Conservation (phyloP, 2,329 filamentous ascomycete species). For the Massarina eburnea region DNA sequence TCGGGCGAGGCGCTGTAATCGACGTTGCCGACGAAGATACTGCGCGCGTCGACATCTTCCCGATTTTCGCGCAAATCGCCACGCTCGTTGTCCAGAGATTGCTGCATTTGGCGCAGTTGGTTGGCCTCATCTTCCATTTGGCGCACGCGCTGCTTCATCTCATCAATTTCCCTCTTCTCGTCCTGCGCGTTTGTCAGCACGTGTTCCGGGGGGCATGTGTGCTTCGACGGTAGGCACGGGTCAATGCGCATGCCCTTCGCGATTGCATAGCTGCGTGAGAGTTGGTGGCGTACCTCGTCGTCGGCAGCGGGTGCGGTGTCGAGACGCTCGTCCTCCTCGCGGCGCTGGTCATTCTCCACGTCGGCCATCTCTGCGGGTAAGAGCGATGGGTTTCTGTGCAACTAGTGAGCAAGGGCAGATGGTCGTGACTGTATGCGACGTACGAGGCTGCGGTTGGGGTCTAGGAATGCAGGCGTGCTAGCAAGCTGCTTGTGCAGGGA, state of each 20-base stretch:
- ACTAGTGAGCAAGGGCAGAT: conserved; percentile 9
- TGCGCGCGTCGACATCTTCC: conserved; percentile 91
- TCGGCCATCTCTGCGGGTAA: conserved; percentile 28
- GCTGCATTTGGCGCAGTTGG: conserved; percentile 59
- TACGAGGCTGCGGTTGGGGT: conserved; percentile 18
- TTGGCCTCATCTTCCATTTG: conserved; percentile 62
- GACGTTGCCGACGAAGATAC: conserved; percentile 97
- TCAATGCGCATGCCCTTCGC: neutral
- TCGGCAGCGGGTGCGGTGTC: conserved; percentile 37
- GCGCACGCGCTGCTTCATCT: conserved; percentile 57
- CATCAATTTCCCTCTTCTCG: conserved; percentile 45
- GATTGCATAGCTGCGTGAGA: neutral
- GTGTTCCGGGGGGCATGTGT: neutral
- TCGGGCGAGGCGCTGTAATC: conserved; percentile 97
- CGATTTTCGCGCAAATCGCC: conserved; percentile 87
- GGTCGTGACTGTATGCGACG: conserved; percentile 8
- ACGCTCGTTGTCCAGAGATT: conserved; percentile 75
- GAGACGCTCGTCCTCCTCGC: conserved; percentile 35
- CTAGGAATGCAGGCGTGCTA: conserved; percentile 1
- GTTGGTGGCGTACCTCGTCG: conserved; percentile 35
- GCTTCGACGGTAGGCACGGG: neutral
- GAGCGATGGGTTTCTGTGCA: neutral
- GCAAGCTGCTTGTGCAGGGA: neutral
- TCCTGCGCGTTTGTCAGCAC: conserved; percentile 11
- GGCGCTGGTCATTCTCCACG: conserved; percentile 30